Evolutionary conservation across 2,329 filamentous ascomycete species (phyloP).

Genomic region (Knoxdaviesia proteae): DNA sequence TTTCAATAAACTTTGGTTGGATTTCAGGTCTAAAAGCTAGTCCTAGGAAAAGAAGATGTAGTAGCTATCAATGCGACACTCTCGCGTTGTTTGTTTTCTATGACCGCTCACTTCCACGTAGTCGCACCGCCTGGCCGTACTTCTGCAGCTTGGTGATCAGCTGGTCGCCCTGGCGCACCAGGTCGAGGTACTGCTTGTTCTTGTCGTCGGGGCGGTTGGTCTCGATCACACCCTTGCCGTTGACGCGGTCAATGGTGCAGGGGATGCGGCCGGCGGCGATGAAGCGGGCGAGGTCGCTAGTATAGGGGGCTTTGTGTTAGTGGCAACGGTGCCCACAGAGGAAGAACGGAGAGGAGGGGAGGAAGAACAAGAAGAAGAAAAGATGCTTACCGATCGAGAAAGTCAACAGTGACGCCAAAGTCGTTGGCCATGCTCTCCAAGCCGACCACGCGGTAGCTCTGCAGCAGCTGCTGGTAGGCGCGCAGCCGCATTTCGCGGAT

Average conservation of each 20-base stretch:
- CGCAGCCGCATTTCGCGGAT: constrained; percentile 95
- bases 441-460: constrained; percentile 95
- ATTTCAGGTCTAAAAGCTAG: too few species aligned
- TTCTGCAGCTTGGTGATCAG: constrained; percentile 98
- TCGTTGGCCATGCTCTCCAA: constrained; percentile 91
- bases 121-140: constrained; percentile 87
- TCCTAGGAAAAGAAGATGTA: too few species aligned
- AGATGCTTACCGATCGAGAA: constrained; percentile 61
- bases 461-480: constrained; percentile 88
- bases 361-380: background rate
- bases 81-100: constrained; percentile 16
- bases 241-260: constrained; percentile 93
- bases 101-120: constrained; percentile 85
- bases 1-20: too few species aligned
- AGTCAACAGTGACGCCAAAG: constrained; percentile 93
- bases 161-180: constrained; percentile 92
- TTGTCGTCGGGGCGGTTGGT: constrained; percentile 96
- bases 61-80: too few species aligned
- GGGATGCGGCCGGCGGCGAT: constrained; percentile 86
- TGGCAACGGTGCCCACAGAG: background rate
- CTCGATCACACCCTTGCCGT: constrained; percentile 91
- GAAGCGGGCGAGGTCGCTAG: constrained; percentile 83
- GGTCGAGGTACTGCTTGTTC: constrained; percentile 98
- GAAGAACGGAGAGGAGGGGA: background rate
- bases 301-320: background rate